phyloP scores from a whole-genome alignment of 2,329 filamentous ascomycete species.

The Trichoderma koningii region DNA sequence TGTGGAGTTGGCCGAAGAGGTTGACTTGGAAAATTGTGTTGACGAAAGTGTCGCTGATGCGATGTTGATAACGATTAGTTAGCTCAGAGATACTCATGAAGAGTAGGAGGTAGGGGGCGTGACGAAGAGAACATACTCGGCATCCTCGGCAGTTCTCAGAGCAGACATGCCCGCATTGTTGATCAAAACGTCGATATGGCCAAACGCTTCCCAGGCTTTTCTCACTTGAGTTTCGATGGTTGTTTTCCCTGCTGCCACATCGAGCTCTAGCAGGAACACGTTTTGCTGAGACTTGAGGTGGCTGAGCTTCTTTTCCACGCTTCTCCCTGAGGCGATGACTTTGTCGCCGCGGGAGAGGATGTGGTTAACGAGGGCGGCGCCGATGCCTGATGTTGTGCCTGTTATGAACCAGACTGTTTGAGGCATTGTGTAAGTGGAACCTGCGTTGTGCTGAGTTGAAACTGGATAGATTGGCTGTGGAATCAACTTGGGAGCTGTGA shows the following conservation, averaged over 20 bases:
- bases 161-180: constrained; percentile 41
- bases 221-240: constrained; percentile 33
- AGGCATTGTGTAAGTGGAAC: constrained; percentile 31
- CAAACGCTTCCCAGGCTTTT: constrained; percentile 38
- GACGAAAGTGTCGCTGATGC: constrained; percentile 32
- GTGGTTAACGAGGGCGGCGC: constrained; percentile 33
- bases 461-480: no score
- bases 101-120: no score
- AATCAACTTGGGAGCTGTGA: neutral
- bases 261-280: constrained; percentile 37
- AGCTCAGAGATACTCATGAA: neutral
- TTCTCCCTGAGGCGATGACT: constrained; percentile 38
- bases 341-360: constrained; percentile 36
- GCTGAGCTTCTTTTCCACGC: constrained; percentile 33
- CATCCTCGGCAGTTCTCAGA: constrained; percentile 37
- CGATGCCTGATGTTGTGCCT: constrained; percentile 40
- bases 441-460: neutral
- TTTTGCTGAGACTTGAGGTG: constrained; percentile 33
- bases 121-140: constrained; percentile 32
- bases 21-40: constrained; percentile 37
- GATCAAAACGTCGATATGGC: constrained; percentile 39
- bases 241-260: constrained; percentile 33
- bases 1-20: constrained; percentile 36
- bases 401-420: constrained; percentile 40
- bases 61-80: neutral